Conservation (phyloP, 305 asterid species). For the Salvia sclarea region DNA sequence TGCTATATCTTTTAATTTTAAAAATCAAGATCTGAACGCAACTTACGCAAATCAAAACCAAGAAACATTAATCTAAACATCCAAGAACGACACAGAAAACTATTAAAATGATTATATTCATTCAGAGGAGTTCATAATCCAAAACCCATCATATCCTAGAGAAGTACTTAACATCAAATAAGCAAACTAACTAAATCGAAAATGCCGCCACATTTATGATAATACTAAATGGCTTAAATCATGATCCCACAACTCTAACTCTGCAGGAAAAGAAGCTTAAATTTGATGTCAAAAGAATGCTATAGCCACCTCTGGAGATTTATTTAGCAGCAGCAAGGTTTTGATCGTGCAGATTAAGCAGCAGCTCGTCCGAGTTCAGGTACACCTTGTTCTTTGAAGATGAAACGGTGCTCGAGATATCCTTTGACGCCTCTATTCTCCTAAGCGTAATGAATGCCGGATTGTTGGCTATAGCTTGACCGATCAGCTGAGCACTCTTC, state of each 20-base stretch:
- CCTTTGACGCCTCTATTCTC: constrained; percentile 58
- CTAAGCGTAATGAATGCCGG: constrained; percentile 58
- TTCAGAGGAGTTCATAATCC: neutral
- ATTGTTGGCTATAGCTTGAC: constrained; percentile 55
- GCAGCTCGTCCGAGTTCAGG: constrained; percentile 60
- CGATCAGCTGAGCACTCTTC: constrained; percentile 60
- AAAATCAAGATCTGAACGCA: neutral
- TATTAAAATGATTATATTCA: neutral
- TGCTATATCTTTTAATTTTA: neutral
- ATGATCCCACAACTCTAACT: neutral
- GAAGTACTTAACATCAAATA: constrained; percentile 14
- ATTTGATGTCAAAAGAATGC: neutral
- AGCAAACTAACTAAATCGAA: neutral
- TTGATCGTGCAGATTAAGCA: constrained; percentile 66
- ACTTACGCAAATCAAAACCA: neutral
- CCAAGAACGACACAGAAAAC: neutral
- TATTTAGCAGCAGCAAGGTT: constrained; percentile 30
- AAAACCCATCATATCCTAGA: neutral
- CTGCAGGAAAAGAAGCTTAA: neutral
- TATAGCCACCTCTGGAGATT: neutral
- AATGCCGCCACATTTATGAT: neutral
- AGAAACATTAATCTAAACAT: neutral
- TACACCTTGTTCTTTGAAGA: constrained; percentile 58
- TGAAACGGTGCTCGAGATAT: constrained; percentile 47
- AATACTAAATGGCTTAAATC: neutral